Evolutionary conservation across 176 grass and related monocot genomes (phyloP), one percentile per base, ranked within the genome.

Genomic region (Paspalum notatum): DNA sequence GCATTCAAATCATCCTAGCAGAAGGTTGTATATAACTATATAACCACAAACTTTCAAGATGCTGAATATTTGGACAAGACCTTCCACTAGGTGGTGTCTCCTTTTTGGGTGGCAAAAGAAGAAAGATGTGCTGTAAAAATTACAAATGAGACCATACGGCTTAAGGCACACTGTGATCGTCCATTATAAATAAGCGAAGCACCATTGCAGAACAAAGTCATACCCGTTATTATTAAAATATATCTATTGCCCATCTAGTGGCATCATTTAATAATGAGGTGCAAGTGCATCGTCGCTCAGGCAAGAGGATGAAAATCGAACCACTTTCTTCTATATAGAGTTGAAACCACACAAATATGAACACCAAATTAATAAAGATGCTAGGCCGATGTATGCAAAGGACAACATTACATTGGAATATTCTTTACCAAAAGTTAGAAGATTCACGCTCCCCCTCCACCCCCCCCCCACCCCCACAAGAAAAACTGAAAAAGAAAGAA

Each of bases 81-180:
- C 74, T 62, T 58, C 76, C 70, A 87, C 71, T 61, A 83, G 72
- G 21, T 76, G 52, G 80, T 80, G 75, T 83, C 62, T 81, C 75
- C 73, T 54, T 24, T 76, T 27, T 57, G 11, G 59, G 66, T 49
- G 47, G 63, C 80, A 70, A 70, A 65, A 66, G 71, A 80, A 80
- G 17, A 44, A 71, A 68, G 42, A 49, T 77, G 22, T 57, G 46
- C 22, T 46, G 48, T 71, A 71, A 24, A 21, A 21, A 68, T 16
- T 26, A 62, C 57, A 80, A 47, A 46, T 80, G 38, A 64, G 74
- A 56, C 41, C 15, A 77, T 21, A 77, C 54, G 43, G 12, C 37
- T 62, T 70, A 76, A 68, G 75, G 54, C 9, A 54, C 79, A 69
- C 22, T 63, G 14, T 32, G n/a, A 18, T 71, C 48, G 14, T 4